A percentile compares a stretch with the other conserved stretches of the same genome.
Conservation (phyloP, 164 flowering plant genomes). For the Stephania cephalantha region DNA sequence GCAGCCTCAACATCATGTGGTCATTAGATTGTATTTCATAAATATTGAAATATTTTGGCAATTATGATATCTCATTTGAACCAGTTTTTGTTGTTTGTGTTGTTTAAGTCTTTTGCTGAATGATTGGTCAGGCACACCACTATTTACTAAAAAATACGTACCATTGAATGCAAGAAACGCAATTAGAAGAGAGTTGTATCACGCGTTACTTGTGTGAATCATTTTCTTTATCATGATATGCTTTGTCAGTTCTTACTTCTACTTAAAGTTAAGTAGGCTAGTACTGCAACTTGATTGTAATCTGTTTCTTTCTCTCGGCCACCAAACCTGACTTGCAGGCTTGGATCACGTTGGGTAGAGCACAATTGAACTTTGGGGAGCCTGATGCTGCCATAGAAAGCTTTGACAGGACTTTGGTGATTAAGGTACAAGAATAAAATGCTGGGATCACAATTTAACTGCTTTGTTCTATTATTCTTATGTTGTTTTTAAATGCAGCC, state of each 20-base stretch:
- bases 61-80: too few species aligned
- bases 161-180: too few species aligned
- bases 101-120: not conserved
- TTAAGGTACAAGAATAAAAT: conserved; percentile 39
- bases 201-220: not conserved
- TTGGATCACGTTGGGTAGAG: conserved; percentile 87
- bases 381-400: conserved; percentile 75
- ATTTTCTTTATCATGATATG: not conserved
- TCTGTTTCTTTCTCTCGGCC: not conserved
- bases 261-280: not conserved
- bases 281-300: not conserved
- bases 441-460: not conserved
- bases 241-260: not conserved
- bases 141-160: not conserved
- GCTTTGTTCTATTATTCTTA: conserved; percentile 2
- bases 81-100: too few species aligned
- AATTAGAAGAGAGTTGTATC: not conserved
- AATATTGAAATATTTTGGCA: too few species aligned
- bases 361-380: conserved; percentile 88
- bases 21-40: too few species aligned
- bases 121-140: not conserved
- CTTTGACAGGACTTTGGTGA: conserved; percentile 67
- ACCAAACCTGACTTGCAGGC: conserved; percentile 38
- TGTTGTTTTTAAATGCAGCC: conserved; percentile 43
- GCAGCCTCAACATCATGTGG: too few species aligned